Base-by-base conservation (phyloP, 345 rosid species). In the Pistacia atlantica region DNA sequence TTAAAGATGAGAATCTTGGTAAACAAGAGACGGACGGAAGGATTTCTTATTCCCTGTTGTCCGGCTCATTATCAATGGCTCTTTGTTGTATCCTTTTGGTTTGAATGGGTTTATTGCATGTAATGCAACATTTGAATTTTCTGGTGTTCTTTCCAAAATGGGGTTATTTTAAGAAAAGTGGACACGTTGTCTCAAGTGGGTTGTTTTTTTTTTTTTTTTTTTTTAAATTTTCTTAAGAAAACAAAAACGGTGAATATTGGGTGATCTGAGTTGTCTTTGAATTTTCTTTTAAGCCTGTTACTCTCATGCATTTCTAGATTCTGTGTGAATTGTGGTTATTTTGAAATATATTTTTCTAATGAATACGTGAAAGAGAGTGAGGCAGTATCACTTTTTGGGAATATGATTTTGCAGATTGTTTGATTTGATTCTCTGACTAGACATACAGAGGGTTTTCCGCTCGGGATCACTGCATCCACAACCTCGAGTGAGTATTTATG, bases 51-150 rank as follows among this genome's bases (percentile, higher is more conserved):
- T 93, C 97, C 13, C 81, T 95, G 77, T 86, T 93, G 68, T 93
- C 99, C 1, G 99, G 97, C 35, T 89, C 99, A 58, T 84, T 93
- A 77, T 95, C 99, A 58, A 92, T 92, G 97, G 97, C 99, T 77
- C 97, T 93, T 80, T 93, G 99, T 75, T 93, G 98, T 95, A 95
- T 95, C 99, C 97, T 90, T 80, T 65, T 65, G 52, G 45, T 64
- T 16, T 67, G 52, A 42, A 49, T 51, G 64, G 18, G 8, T 59
- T 56, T 68, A 13, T 72, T 18, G n/a, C 67, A 13, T 38, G 25
- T 4, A n/a, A 37, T 60, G 1, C 18, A 4, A 9, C 35, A 16
- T 33, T 60, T 75, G 67, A 18, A 37, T 57, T 51, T 48, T 68
- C 16, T 68, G 42, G n/a, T 66, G 16, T 28, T 46, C 12, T 31